phyloP scores from a whole-genome alignment of 2,329 filamentous ascomycete genomes.

The Penicillium verrucosum region DNA sequence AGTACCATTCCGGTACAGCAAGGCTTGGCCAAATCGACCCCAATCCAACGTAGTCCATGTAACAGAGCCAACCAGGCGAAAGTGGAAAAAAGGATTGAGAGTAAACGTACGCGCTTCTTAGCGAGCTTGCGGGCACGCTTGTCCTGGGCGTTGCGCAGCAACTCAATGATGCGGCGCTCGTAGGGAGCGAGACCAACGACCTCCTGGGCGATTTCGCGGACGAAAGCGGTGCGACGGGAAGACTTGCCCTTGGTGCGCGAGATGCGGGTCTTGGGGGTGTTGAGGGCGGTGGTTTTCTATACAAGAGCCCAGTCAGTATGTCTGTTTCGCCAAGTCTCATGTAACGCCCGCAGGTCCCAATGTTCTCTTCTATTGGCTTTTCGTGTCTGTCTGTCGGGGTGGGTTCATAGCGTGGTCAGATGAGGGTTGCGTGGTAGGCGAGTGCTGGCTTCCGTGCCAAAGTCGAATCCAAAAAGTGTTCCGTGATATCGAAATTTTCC shows the following conservation, averaged over 20 bases:
- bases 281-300: constrained; percentile 77
- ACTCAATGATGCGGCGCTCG: constrained; percentile 98
- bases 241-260: constrained; percentile 90
- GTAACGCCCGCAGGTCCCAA: neutral
- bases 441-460: constrained; percentile 3
- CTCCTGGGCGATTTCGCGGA: constrained; percentile 96
- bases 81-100: neutral
- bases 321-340: constrained; percentile 33
- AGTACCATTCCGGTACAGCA: constrained; percentile 1
- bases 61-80: neutral
- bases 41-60: neutral
- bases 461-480: constrained; percentile 2
- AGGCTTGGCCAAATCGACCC: neutral
- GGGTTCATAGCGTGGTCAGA: neutral
- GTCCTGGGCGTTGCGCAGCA: constrained; percentile 98
- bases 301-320: constrained; percentile 38
- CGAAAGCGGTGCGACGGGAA: constrained; percentile 95
- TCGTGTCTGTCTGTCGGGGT: neutral
- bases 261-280: constrained; percentile 71
- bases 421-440: neutral
- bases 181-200: constrained; percentile 92
- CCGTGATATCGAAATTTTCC: constrained; percentile 2
- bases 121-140: constrained; percentile 98
- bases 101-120: constrained; percentile 85
- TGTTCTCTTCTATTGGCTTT: constrained; percentile 7